Evolutionary conservation across 1,284 basidiomycete genomes (phyloP).

Genomic region (Tilletia caries): DNA sequence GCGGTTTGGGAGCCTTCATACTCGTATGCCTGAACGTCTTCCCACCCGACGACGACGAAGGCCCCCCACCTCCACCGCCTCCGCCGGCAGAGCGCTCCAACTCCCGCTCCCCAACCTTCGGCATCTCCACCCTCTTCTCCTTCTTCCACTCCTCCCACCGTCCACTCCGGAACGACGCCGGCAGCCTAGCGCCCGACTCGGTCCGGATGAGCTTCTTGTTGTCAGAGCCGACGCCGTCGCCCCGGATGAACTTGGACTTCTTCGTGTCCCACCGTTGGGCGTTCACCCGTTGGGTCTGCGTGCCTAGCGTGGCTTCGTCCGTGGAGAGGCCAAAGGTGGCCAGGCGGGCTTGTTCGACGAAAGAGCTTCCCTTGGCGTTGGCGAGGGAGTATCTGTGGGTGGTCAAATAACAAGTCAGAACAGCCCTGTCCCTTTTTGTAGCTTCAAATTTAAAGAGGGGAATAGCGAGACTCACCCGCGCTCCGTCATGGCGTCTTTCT

Average conservation of each 20-base stretch:
- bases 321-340: conserved; percentile 79
- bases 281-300: conserved; percentile 53
- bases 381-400: conserved; percentile 19
- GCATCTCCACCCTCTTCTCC: conserved; percentile 69
- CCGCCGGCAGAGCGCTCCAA: conserved; percentile 4
- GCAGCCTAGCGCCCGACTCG: conserved; percentile 87
- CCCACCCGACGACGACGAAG: background rate
- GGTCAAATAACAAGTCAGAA: background rate
- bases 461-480: conserved; percentile 65
- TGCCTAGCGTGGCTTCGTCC: conserved; percentile 61
- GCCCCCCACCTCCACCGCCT: background rate
- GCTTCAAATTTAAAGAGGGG: conserved; percentile 14
- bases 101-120: conserved; percentile 77
- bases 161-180: conserved; percentile 86
- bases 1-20: conserved; percentile 32
- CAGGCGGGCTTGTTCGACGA: conserved; percentile 75
- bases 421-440: too few species aligned
- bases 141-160: conserved; percentile 93
- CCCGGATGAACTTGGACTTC: conserved; percentile 89
- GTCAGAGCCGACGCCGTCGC: conserved; percentile 78
- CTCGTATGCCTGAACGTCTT: conserved; percentile 38
- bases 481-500: conserved; percentile 78
- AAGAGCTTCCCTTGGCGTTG: conserved; percentile 70
- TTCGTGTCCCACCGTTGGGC: conserved; percentile 86
- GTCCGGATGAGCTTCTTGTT: conserved; percentile 92